Conservation (phyloP, 1,139 yeast genomes). For the Fermentozyma sake region DNA sequence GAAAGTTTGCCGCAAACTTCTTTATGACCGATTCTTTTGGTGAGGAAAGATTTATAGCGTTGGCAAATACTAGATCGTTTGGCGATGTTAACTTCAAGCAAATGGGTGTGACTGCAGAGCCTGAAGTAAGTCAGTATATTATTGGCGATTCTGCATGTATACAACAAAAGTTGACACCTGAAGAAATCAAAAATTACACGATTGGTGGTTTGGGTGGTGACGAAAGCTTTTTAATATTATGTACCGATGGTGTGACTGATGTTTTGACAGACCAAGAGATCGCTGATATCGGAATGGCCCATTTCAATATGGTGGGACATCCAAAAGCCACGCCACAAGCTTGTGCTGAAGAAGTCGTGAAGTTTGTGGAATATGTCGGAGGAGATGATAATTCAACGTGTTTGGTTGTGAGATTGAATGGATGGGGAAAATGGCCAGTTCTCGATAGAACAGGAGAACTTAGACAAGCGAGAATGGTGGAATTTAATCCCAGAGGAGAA, state of each 20-base stretch:
- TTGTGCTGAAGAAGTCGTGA: slow-evolving; percentile 80
- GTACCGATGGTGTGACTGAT: slow-evolving; percentile 86
- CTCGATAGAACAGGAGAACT: slow-evolving; percentile 76
- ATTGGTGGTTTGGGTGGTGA: slow-evolving; percentile 65
- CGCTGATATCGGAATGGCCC: slow-evolving; percentile 75
- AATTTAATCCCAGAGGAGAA: slow-evolving; percentile 37
- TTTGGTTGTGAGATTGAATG: slow-evolving; percentile 68
- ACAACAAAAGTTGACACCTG: slow-evolving; percentile 27
- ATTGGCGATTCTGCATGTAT: slow-evolving; percentile 50
- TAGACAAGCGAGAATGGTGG: slow-evolving; percentile 69
- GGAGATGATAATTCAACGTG: slow-evolving; percentile 96
- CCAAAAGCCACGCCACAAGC: slow-evolving; percentile 75
- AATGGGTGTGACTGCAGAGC: slow-evolving; percentile 88
- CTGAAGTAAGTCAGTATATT: slow-evolving; percentile 68
- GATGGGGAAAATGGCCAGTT: slow-evolving; percentile 94
- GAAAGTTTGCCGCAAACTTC: slow-evolving; percentile 67
- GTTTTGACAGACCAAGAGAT: slow-evolving; percentile 84
- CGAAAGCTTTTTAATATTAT: slow-evolving; percentile 72
- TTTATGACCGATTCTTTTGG: slow-evolving; percentile 91
- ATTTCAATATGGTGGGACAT: slow-evolving; percentile 64
- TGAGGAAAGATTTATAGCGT: slow-evolving; percentile 76
- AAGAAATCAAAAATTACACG: slow-evolving; percentile 37
- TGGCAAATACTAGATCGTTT: slow-evolving; percentile 90
- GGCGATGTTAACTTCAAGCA: slow-evolving; percentile 82
- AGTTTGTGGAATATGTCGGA: slow-evolving; percentile 81